Conservation (phyloP, 2,329 filamentous ascomycete species). For the Aspergillus nomiae region DNA sequence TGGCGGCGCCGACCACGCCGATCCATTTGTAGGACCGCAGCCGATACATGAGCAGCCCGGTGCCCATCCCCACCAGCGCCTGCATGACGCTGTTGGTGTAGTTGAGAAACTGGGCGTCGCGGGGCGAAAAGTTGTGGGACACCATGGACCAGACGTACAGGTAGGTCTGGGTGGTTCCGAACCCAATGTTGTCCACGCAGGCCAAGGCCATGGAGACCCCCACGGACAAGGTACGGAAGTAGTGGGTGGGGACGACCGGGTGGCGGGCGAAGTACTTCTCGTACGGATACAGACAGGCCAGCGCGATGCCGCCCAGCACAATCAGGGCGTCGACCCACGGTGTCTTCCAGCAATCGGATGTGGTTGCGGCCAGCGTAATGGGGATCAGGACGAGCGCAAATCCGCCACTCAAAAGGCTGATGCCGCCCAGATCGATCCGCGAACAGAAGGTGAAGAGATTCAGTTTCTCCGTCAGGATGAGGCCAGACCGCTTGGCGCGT, state of each 20-base stretch:
- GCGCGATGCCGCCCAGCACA: conserved; percentile 43
- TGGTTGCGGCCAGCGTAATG: conserved; percentile 48
- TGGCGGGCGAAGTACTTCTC: conserved; percentile 48
- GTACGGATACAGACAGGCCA: conserved; percentile 51
- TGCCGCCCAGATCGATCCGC: conserved; percentile 43
- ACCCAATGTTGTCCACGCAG: conserved; percentile 48
- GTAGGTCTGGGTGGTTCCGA: conserved; percentile 51
- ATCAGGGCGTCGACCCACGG: conserved; percentile 51
- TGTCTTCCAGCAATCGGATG: conserved; percentile 46
- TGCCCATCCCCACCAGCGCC: conserved; percentile 43
- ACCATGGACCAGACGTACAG: conserved; percentile 52
- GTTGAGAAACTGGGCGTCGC: conserved; percentile 48
- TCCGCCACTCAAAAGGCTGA: conserved; percentile 51
- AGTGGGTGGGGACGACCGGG: conserved; percentile 50
- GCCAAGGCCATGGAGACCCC: conserved; percentile 44
- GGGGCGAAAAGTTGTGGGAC: conserved; percentile 43
- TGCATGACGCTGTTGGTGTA: conserved; percentile 46
- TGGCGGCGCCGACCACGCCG: conserved; percentile 40
- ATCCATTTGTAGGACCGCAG: conserved; percentile 52
- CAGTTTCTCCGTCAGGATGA: conserved; percentile 27
- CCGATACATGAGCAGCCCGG: conserved; percentile 47
- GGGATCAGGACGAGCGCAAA: conserved; percentile 53
- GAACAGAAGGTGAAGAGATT: conserved; percentile 33
- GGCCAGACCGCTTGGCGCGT: conserved; percentile 32
- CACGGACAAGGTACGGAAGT: conserved; percentile 49